phyloP scores from a whole-genome alignment of 306 rosid species.

The Vigna unguiculata region DNA sequence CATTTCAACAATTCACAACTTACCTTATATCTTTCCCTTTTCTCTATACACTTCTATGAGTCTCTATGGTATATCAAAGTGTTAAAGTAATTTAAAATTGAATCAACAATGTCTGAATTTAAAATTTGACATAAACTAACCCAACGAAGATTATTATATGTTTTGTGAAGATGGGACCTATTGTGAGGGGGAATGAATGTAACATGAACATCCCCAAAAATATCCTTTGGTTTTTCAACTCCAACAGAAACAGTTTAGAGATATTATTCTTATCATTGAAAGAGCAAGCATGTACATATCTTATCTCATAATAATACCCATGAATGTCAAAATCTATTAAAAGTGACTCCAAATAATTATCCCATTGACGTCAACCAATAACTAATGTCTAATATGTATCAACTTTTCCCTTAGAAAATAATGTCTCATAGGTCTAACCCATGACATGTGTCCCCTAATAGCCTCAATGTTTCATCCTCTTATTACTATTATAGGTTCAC shows the following conservation, averaged over 20 bases:
- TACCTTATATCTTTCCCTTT: too few relatives aligned
- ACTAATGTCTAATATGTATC: not conserved
- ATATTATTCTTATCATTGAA: not conserved
- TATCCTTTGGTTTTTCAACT: not conserved
- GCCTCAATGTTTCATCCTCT: conserved; percentile 35
- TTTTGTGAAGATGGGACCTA: conserved; percentile 14
- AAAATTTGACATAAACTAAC: not conserved
- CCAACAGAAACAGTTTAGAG: conserved; percentile 10
- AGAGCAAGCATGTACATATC: not conserved
- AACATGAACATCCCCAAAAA: conserved; percentile 6
- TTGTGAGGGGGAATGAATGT: not conserved
- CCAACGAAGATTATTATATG: not conserved
- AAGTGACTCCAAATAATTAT: conserved; percentile 33
- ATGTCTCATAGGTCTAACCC: not conserved
- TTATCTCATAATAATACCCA: conserved; percentile 24
- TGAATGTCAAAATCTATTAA: conserved; percentile 17
- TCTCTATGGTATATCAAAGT: too few relatives aligned
- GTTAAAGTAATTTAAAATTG: not conserved
- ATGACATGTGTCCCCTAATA: conserved; percentile 42
- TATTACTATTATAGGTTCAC: too few relatives aligned
- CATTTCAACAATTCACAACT: too few relatives aligned
- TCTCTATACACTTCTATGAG: too few relatives aligned
- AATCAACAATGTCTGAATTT: not conserved
- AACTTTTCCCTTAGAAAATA: not conserved
- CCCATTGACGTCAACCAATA: conserved; percentile 10